Evolutionary conservation across 352 stramenopile species (phyloP).

Genomic region (Globisporangium yorkense): DNA sequence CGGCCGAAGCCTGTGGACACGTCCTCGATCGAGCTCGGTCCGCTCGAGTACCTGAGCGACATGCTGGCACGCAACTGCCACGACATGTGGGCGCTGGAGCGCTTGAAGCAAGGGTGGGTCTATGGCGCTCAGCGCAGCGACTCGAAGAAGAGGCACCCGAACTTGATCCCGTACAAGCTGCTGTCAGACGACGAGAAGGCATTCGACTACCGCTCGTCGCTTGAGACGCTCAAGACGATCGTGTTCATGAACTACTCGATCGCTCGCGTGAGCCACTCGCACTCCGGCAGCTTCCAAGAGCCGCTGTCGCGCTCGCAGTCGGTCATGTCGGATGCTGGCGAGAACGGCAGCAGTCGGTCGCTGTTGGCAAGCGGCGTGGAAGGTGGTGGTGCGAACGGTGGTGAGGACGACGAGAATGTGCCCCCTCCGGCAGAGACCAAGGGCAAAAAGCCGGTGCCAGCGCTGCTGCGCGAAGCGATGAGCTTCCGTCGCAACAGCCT

Average conservation of each 20-base stretch:
- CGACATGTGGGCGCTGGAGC: constrained; percentile 83
- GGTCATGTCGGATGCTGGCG: constrained; percentile 43
- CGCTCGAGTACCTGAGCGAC: constrained; percentile 65
- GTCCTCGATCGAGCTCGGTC: constrained; percentile 57
- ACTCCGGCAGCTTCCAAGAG: constrained; percentile 59
- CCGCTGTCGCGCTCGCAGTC: constrained; percentile 64
- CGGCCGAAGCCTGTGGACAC: constrained; percentile 82
- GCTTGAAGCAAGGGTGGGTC: constrained; percentile 80
- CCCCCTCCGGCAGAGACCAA: constrained; percentile 16
- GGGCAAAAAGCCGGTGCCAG: constrained; percentile 45
- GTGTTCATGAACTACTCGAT: constrained; percentile 87
- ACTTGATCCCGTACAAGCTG: constrained; percentile 78
- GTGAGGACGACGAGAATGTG: constrained; percentile 6
- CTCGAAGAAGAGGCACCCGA: constrained; percentile 67
- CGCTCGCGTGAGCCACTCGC: constrained; percentile 35
- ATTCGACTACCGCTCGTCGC: constrained; percentile 82
- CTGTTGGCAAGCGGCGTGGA: constrained; percentile 20
- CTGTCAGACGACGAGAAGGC: constrained; percentile 76
- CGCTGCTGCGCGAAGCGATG: constrained; percentile 62
- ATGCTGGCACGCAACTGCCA: constrained; percentile 82
- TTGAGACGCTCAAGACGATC: constrained; percentile 87
- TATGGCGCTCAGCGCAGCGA: constrained; percentile 72
- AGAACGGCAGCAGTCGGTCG: constrained; percentile 17
- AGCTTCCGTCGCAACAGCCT: constrained; percentile 73
- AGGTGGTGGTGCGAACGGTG: constrained; percentile 9